Percentiles rank a stretch among this genome's conserved stretches.
phyloP scores from a whole-genome alignment of 768 basidiomycete genomes.

The Fistulinella prunicolor region DNA sequence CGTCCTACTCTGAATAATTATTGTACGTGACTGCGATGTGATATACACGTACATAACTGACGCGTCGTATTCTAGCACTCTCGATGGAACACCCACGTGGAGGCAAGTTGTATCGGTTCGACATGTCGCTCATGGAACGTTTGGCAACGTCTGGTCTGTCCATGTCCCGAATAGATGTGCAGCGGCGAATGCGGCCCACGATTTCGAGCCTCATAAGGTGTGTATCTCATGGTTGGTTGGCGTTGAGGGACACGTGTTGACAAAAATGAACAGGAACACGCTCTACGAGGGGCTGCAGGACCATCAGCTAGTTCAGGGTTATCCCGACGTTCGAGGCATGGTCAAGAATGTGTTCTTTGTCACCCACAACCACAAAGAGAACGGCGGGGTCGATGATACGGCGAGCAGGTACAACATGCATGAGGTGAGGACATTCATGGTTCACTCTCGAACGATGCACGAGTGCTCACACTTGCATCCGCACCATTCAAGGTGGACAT shows the following conservation, averaged over 20 bases:
- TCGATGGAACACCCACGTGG: constrained; percentile 68
- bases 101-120: constrained; percentile 55
- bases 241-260: not conserved
- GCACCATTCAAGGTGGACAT: constrained; percentile 39
- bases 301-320: constrained; percentile 46
- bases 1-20: constrained; percentile 66
- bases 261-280: constrained; percentile 39
- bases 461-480: not conserved
- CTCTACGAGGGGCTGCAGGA: constrained; percentile 63
- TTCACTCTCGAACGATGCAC: not conserved
- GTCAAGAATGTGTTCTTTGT: constrained; percentile 65
- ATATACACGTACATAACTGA: not conserved
- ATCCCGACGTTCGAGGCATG: constrained; percentile 61
- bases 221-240: not conserved
- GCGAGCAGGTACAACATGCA: constrained; percentile 63
- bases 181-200: constrained; percentile 70
- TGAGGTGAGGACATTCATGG: constrained; percentile 56
- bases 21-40: constrained; percentile 35
- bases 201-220: constrained; percentile 52
- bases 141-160: constrained; percentile 51
- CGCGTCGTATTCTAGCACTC: constrained; percentile 42
- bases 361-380: constrained; percentile 59
- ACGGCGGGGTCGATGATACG: constrained; percentile 57
- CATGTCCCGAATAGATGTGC: constrained; percentile 71
- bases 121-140: constrained; percentile 76